phyloP scores from a whole-genome alignment of 1,139 yeast species.

The Saccharomyces hybrid region DNA sequence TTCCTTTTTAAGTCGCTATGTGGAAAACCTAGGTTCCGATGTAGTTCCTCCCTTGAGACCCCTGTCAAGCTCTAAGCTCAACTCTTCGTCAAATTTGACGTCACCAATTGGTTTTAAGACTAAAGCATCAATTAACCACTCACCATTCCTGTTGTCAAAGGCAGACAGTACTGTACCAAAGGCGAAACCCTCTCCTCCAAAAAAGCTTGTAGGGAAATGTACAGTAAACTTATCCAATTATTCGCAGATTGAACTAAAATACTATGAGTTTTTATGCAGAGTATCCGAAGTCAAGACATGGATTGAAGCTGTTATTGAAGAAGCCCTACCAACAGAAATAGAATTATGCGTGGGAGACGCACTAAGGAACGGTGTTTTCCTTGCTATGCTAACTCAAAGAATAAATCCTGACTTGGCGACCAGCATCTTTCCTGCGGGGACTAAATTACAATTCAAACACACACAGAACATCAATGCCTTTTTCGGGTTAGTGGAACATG shows the following conservation, averaged over 20 bases:
- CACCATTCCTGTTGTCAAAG: background rate
- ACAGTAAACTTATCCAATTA: background rate
- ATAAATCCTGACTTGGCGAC: conserved; percentile 62
- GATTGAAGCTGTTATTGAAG: conserved; percentile 55
- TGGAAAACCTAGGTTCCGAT: conserved; percentile 18
- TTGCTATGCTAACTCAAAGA: conserved; percentile 70
- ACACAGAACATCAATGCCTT: conserved; percentile 89
- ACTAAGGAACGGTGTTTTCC: conserved; percentile 72
- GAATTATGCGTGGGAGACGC: conserved; percentile 50
- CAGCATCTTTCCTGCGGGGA: conserved; percentile 45
- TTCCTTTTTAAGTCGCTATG: conserved; percentile 25
- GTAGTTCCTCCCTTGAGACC: conserved; percentile 13
- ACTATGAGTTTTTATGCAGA: conserved; percentile 82
- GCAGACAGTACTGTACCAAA: background rate
- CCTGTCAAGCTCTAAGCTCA: conserved; percentile 20
- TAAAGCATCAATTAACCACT: background rate
- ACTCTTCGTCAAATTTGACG: conserved; percentile 9
- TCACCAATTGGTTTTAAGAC: background rate
- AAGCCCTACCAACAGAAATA: conserved; percentile 44
- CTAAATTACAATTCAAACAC: conserved; percentile 71
- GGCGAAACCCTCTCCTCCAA: background rate
- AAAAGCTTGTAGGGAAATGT: conserved; percentile 4
- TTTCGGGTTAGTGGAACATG: conserved; percentile 59
- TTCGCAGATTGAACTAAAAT: conserved; percentile 30
- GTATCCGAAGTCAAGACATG: conserved; percentile 77